Evolutionary conservation across 768 basidiomycete species (phyloP), one percentile per base, ranked within the genome.

Genomic region (Pulveroboletus ravenelii): DNA sequence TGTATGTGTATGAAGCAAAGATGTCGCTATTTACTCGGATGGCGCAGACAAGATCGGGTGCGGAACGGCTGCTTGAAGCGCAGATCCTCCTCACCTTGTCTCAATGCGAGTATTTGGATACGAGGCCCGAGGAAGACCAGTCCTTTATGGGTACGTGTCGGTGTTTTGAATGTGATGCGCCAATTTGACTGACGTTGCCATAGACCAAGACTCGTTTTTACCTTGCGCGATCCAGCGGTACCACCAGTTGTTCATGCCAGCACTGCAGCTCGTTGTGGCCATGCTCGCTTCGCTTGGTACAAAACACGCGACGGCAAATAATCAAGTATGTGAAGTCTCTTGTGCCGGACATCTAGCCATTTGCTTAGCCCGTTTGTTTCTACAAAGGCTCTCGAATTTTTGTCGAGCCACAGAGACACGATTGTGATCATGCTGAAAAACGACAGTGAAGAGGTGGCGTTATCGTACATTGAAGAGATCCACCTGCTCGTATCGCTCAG

Each of bases 1-100:
- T 94, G 36, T 98, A 96, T 68, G 89, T 97, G 13, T 97, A 93
- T 59, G 95, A 97, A 64, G 82, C 93, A 13, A 95, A 95, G 69
- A 85, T 95, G 81, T 89, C 93, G 4, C 72, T 96, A 54, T 82
- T 97, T 51, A 79, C 87, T 25, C 80, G 91, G 29, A 81, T 96
- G 71, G 82, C 91, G 0, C 87, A 93, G 63, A 88, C 84, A 3
- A 77, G 87, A 40, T 72, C 77, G 51, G 95, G 94, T 2, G 92
- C 93, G 2, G 93, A 96, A 61, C 79, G 84, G 39, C 70, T 97
- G 20, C 66, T 96, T 6, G 90, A 93, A 50, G 78, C 82, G 1
- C 87, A 89, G 48, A 58, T 93, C 2, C 74, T 96, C 10, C 78
- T 83, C 3, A 75, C 82, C 14, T 71, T 97, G 40, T 80, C 87